Conservation (phyloP, 1,284 basidiomycete species). For the Cutaneotrichosporon cavernicola region DNA sequence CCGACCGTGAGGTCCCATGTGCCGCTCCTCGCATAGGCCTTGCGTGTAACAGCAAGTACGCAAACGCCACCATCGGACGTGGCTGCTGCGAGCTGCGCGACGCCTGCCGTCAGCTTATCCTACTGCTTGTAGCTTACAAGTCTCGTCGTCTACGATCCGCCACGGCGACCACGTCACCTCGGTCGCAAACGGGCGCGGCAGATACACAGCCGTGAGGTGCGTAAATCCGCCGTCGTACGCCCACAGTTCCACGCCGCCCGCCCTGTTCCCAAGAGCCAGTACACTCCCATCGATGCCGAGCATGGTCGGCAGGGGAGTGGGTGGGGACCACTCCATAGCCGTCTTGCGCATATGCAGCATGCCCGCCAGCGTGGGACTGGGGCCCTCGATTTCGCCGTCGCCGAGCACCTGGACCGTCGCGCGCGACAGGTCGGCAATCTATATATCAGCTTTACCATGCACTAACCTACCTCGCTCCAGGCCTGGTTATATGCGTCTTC, state of each 20-base stretch:
- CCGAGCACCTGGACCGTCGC: conserved; percentile 24
- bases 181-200: conserved; percentile 16
- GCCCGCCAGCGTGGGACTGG: conserved; percentile 17
- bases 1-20: conserved; percentile 22
- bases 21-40: conserved; percentile 5
- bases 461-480: conserved; percentile 37
- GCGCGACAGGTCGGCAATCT: conserved; percentile 41
- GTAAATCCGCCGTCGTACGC: conserved; percentile 26
- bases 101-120: conserved; percentile 24
- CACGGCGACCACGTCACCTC: conserved; percentile 36
- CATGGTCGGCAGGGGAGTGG: conserved; percentile 22
- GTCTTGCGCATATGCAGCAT: conserved; percentile 35
- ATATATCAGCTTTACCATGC: conserved; percentile 16
- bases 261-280: conserved; percentile 39
- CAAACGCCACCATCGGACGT: conserved; percentile 32
- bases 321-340: conserved; percentile 37
- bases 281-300: conserved; percentile 38
- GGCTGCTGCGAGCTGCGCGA: conserved; percentile 30
- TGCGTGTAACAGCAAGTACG: conserved; percentile 23
- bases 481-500: conserved; percentile 32
- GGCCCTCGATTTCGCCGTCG: conserved; percentile 6
- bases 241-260: conserved; percentile 40
- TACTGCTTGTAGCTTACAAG: conserved; percentile 25
- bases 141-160: conserved; percentile 20
- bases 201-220: conserved; percentile 2